A percentile compares a stretch with the other conserved stretches of the same genome.
Evolutionary conservation across 2,329 filamentous ascomycete genomes (phyloP).

Genomic region (Talaromyces sp.): DNA sequence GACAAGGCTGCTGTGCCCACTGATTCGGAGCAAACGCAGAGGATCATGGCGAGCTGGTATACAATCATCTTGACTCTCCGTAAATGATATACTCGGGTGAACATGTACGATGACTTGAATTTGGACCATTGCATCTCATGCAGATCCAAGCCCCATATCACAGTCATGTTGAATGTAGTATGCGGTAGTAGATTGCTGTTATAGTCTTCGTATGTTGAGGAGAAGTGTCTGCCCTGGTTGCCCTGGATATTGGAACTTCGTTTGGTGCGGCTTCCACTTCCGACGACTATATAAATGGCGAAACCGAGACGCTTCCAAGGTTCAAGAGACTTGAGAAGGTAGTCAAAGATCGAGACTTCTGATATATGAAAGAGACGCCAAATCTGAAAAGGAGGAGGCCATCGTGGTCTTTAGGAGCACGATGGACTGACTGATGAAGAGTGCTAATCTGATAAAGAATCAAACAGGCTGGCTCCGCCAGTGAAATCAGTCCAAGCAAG

Average conservation of each 20-base stretch:
- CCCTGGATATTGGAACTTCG: neutral
- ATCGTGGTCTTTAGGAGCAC: neutral
- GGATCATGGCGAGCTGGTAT: conserved; percentile 60
- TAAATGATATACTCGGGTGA: conserved; percentile 55
- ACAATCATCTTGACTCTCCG: conserved; percentile 60
- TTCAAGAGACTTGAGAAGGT: neutral
- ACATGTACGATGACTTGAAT: conserved; percentile 60
- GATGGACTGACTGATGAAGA: neutral
- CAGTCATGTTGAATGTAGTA: conserved; percentile 34
- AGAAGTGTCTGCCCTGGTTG: too few species aligned
- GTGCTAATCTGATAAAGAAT: neutral
- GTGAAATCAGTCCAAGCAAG: neutral
- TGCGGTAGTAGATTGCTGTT: neutral
- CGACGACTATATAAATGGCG: neutral
- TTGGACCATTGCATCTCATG: conserved; percentile 59
- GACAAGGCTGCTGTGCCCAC: conserved; percentile 57
- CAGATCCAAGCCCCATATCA: conserved; percentile 60
- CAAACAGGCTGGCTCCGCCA: neutral
- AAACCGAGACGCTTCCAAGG: neutral
- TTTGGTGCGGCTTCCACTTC: neutral
- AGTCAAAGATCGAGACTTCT: neutral
- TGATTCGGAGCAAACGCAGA: conserved; percentile 57
- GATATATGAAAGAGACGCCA: neutral
- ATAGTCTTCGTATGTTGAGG: neutral
- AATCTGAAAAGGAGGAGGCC: neutral